Conservation (phyloP, 495 filamentous ascomycete genomes). For the Aspergillus funiculosus region DNA sequence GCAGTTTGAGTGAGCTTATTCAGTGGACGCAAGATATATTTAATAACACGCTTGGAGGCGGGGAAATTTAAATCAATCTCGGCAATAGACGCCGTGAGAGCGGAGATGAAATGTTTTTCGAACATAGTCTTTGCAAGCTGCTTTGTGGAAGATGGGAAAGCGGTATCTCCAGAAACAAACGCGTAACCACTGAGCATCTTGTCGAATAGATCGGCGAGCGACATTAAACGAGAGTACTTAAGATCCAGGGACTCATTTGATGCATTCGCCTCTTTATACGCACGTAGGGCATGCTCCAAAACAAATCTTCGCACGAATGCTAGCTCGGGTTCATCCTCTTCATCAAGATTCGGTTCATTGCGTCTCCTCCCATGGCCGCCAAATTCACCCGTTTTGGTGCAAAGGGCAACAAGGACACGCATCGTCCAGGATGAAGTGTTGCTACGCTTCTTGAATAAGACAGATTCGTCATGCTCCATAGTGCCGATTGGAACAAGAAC, state of each 20-base stretch:
- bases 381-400: slow-evolving; percentile 74
- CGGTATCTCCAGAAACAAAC: slow-evolving; percentile 43
- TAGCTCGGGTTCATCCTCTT: slow-evolving; percentile 80
- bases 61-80: slow-evolving; percentile 96
- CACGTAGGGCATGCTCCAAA: slow-evolving; percentile 83
- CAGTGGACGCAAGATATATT: slow-evolving; percentile 88
- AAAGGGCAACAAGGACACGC: slow-evolving; percentile 77
- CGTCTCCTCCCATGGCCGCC: slow-evolving; percentile 36
- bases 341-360: slow-evolving; percentile 46
- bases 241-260: slow-evolving; percentile 76
- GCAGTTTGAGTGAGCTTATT: slow-evolving; percentile 84
- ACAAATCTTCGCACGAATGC: slow-evolving; percentile 91
- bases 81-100: slow-evolving; percentile 84
- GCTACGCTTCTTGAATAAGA: slow-evolving; percentile 72
- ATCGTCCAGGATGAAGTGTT: slow-evolving; percentile 81
- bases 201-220: slow-evolving; percentile 84
- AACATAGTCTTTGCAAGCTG: slow-evolving; percentile 94
- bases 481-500: slow-evolving; percentile 75
- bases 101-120: slow-evolving; percentile 88
- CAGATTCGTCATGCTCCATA: slow-evolving; percentile 66
- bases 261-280: slow-evolving; percentile 81
- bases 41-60: slow-evolving; percentile 84
- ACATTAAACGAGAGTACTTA: slow-evolving; percentile 81
- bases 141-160: slow-evolving; percentile 47
- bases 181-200: slow-evolving; percentile 81